Evolutionary conservation across 2,329 filamentous ascomycete genomes (phyloP).

Genomic region (Cytospora paraplurivora): DNA sequence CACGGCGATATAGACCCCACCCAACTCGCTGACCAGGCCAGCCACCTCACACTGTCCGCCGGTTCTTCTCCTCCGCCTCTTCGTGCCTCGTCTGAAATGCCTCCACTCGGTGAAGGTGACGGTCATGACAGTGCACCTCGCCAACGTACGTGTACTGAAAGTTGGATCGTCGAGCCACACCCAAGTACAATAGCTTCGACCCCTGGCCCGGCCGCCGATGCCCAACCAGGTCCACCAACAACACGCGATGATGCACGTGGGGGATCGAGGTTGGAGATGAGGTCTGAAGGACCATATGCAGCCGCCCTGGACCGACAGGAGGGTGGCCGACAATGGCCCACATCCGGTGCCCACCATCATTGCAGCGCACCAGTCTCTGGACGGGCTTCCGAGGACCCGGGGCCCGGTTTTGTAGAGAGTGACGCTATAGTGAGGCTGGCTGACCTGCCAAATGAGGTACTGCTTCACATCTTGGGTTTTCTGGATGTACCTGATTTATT

Average conservation of each 20-base stretch:
- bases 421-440: conserved; percentile 35
- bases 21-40: conserved; percentile 33
- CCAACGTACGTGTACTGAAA: neutral
- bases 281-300: neutral
- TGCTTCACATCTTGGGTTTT: conserved; percentile 57
- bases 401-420: neutral
- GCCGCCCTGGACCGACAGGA: conserved; percentile 5
- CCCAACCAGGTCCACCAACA: conserved; percentile 31
- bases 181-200: neutral
- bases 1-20: conserved; percentile 23
- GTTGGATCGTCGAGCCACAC: neutral
- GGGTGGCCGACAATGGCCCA: conserved; percentile 10
- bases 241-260: conserved; percentile 23
- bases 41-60: conserved; percentile 32
- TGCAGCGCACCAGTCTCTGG: neutral
- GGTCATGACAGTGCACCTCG: neutral
- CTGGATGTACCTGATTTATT: conserved; percentile 61
- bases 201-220: conserved; percentile 25
- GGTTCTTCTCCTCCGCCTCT: neutral
- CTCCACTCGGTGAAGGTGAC: neutral
- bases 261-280: neutral
- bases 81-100: neutral
- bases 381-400: neutral
- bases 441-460: conserved; percentile 57
- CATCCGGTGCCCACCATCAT: neutral